Evolutionary conservation across 371 early-diverging fungal genomes (phyloP).

Genomic region (Rhizopus delemar): DNA sequence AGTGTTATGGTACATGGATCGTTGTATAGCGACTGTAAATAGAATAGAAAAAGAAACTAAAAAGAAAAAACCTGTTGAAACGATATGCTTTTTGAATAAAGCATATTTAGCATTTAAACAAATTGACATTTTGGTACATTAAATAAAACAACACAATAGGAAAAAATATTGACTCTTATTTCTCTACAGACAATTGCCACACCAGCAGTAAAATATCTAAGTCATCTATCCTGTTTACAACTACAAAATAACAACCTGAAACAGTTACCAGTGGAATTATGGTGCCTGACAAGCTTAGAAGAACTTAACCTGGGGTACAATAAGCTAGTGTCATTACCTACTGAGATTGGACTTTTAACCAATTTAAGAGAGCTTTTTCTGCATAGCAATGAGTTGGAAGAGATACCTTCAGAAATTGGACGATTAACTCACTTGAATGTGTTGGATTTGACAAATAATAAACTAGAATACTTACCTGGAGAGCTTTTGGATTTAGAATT

Average conservation of each 20-base stretch:
- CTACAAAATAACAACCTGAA: slow-evolving; percentile 88
- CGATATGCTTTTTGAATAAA: slow-evolving; percentile 25
- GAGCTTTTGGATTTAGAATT: slow-evolving; percentile 31
- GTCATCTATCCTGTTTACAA: slow-evolving; percentile 75
- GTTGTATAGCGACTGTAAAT: slow-evolving; percentile 32
- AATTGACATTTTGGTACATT: slow-evolving; percentile 28
- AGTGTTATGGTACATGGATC: slow-evolving; percentile 34
- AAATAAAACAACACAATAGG: neutral
- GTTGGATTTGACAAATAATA: slow-evolving; percentile 63
- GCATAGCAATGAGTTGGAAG: slow-evolving; percentile 88
- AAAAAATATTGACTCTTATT: neutral
- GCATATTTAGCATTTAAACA: slow-evolving; percentile 30
- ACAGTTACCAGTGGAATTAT: slow-evolving; percentile 73
- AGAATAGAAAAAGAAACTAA: slow-evolving; percentile 15
- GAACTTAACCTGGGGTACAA: slow-evolving; percentile 90
- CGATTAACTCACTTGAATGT: slow-evolving; percentile 40
- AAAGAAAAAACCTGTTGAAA: slow-evolving; percentile 20
- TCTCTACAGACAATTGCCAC: slow-evolving; percentile 35
- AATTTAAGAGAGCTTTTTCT: slow-evolving; percentile 83
- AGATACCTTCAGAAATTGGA: slow-evolving; percentile 81
- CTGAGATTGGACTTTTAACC: slow-evolving; percentile 83
- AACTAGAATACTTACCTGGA: slow-evolving; percentile 48
- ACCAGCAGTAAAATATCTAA: slow-evolving; percentile 42
- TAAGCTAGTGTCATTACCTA: slow-evolving; percentile 78
- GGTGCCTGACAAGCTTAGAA: slow-evolving; percentile 63